These are phyloP conservation scores for Paraurostyla sp. DNA, from an alignment of 73 alveolate species.

Conservation along the genomic window DNA sequence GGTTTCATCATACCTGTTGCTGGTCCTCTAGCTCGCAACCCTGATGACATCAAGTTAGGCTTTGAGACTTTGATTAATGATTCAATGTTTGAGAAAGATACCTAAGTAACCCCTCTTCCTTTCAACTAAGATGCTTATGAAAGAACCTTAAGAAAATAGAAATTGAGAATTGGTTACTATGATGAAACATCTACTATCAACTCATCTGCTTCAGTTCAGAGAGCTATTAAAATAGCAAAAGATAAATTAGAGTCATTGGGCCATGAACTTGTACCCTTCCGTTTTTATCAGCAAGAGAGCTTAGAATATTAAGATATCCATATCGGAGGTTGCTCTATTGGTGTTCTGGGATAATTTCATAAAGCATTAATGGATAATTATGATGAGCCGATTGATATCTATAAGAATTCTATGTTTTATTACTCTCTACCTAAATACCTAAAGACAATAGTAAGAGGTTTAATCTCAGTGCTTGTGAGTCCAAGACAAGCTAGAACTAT, in stretches of 20 bases:
- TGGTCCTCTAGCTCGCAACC: conserved; percentile 51
- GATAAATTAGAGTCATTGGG: conserved; percentile 45
- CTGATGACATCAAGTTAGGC: conserved; percentile 22
- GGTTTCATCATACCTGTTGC: not conserved
- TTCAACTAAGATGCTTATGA: conserved; percentile 47
- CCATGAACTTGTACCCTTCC: conserved; percentile 60
- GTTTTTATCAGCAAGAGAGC: conserved; percentile 7
- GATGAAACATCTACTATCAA: conserved; percentile 25
- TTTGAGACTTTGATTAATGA: not conserved
- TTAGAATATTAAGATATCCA: not conserved
- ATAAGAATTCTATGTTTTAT: not conserved
- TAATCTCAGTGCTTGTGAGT: not conserved
- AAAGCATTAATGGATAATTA: not conserved
- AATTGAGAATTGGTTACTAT: conserved; percentile 83
- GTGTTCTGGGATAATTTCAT: not conserved
- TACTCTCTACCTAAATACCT: not conserved
- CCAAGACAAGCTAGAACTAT: not conserved
- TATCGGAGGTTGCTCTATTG: not conserved
- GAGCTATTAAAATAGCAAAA: conserved; percentile 59
- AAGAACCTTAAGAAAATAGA: conserved; percentile 1
- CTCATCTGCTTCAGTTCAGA: conserved; percentile 37
- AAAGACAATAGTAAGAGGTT: not conserved
- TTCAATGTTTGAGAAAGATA: conserved; percentile 2
- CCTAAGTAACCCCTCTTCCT: conserved; percentile 22
- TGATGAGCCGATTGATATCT: not conserved